Conservation (phyloP, 768 basidiomycete genomes). For the Leccinum uliginosum region DNA sequence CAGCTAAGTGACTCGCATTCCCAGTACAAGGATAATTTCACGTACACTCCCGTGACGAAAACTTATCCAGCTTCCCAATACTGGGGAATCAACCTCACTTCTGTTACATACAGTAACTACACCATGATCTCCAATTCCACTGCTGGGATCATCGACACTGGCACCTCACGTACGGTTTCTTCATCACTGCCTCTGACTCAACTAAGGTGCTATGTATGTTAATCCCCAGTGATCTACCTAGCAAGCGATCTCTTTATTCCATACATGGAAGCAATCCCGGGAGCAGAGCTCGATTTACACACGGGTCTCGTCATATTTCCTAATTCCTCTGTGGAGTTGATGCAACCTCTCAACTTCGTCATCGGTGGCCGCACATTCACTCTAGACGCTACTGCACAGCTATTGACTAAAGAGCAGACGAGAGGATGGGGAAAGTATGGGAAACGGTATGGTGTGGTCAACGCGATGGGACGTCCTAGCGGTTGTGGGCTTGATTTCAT, state of each 20-base stretch:
- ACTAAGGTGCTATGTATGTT: background rate
- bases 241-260: conserved; percentile 7
- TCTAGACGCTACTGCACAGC: background rate
- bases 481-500: background rate
- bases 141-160: background rate
- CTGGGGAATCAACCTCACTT: conserved; percentile 30
- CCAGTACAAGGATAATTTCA: conserved; percentile 20
- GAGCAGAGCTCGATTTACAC: background rate
- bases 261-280: conserved; percentile 13
- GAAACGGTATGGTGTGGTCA: background rate
- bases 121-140: conserved; percentile 12
- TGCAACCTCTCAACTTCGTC: conserved; percentile 9
- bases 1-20: background rate
- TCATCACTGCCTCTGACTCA: background rate
- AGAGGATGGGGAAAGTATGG: background rate
- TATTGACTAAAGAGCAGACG: background rate
- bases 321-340: background rate
- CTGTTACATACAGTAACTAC: conserved; percentile 4
- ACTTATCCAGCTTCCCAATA: conserved; percentile 20
- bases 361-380: background rate
- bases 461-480: background rate
- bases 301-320: conserved; percentile 8
- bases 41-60: conserved; percentile 23
- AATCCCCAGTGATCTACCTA: conserved; percentile 5
- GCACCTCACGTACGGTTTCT: background rate